Conservation (phyloP, 345 rosid genomes). For the Syzygium aromaticum region DNA sequence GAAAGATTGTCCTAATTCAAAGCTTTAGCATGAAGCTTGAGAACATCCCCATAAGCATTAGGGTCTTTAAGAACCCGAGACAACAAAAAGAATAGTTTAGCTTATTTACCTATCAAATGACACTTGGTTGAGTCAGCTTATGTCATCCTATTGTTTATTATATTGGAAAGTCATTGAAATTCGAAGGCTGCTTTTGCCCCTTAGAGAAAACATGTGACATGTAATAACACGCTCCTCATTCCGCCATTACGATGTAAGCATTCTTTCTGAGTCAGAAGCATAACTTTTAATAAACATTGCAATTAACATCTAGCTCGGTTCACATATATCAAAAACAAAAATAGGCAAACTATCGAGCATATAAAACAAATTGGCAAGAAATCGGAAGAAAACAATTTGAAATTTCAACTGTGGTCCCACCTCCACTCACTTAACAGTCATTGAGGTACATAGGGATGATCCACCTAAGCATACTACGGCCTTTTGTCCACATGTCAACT, state of each 20-base stretch:
- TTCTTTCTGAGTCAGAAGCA: neutral
- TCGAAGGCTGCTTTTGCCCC: neutral
- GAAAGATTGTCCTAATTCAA: constrained; percentile 82
- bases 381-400: neutral
- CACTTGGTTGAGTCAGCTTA: neutral
- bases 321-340: neutral
- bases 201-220: neutral
- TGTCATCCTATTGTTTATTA: neutral
- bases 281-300: neutral
- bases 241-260: neutral
- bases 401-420: neutral
- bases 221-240: neutral
- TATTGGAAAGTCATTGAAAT: neutral
- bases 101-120: neutral
- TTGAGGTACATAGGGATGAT: neutral
- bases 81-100: neutral
- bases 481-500: neutral
- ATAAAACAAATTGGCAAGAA: neutral
- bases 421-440: neutral
- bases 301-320: neutral
- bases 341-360: neutral
- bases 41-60: constrained; percentile 54
- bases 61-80: constrained; percentile 84
- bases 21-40: constrained; percentile 49
- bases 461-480: neutral